A percentile compares a stretch with the other conserved stretches of the same genome.
phyloP scores from a whole-genome alignment of 768 basidiomycete genomes.

The Lentinula sp. region DNA sequence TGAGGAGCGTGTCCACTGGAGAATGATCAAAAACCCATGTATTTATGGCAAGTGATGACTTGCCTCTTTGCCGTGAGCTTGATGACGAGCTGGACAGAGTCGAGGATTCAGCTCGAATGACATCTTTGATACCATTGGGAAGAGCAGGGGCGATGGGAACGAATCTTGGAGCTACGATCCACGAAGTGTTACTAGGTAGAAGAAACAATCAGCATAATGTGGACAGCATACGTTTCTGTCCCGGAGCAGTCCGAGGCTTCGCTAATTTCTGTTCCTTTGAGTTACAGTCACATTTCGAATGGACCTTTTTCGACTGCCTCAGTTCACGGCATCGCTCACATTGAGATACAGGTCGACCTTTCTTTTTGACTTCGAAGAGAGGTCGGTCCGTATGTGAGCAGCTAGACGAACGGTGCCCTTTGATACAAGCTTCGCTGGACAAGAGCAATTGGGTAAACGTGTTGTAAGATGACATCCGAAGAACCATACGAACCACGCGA shows the following conservation, averaged over 20 bases:
- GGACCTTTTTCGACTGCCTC: constrained; percentile 72
- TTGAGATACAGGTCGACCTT: constrained; percentile 88
- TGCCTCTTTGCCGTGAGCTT: constrained; percentile 48
- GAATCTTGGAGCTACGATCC: constrained; percentile 45
- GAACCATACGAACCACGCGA: constrained; percentile 52
- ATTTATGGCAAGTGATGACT: constrained; percentile 3
- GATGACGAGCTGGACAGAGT: constrained; percentile 34
- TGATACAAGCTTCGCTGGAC: constrained; percentile 83
- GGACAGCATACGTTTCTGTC: constrained; percentile 30
- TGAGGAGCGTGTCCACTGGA: constrained; percentile 54
- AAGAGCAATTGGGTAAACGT: neutral
- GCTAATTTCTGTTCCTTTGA: constrained; percentile 28
- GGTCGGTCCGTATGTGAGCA: constrained; percentile 85
- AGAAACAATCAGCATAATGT: constrained; percentile 6
- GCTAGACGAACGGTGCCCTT: constrained; percentile 87
- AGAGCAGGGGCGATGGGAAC: constrained; percentile 67
- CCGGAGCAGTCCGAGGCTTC: constrained; percentile 23
- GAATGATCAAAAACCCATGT: constrained; percentile 6
- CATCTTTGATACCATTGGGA: constrained; percentile 69
- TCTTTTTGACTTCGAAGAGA: constrained; percentile 90
- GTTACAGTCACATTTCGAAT: constrained; percentile 76
- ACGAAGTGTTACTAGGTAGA: neutral
- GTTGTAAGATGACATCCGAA: neutral
- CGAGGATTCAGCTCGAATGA: constrained; percentile 24
- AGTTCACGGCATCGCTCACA: constrained; percentile 81